phyloP scores from a whole-genome alignment of 371 early-diverging fungal species.

The Syncephalastrum monosporum region DNA sequence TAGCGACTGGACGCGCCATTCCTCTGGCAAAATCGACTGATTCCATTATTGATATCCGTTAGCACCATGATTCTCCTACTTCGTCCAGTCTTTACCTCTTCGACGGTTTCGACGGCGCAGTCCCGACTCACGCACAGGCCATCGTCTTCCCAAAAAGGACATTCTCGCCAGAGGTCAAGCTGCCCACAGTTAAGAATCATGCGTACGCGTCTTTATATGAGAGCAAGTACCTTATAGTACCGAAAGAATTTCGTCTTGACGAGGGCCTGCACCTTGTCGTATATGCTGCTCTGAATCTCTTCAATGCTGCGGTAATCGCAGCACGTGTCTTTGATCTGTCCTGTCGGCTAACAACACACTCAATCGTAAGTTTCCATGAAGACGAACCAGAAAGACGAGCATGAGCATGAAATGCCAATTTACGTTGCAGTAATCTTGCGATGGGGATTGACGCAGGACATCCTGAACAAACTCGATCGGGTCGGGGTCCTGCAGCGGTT shows the following conservation, averaged over 20 bases:
- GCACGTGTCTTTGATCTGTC: slow-evolving; percentile 76
- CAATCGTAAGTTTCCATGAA: neutral
- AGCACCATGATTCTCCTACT: slow-evolving; percentile 1
- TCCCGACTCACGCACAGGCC: slow-evolving; percentile 82
- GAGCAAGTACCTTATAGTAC: slow-evolving; percentile 72
- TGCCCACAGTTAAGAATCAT: slow-evolving; percentile 21
- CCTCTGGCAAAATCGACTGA: slow-evolving; percentile 38
- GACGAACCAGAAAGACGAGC: neutral
- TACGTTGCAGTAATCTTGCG: slow-evolving; percentile 48
- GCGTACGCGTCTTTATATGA: neutral
- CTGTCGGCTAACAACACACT: slow-evolving; percentile 54
- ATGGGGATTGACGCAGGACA: slow-evolving; percentile 19
- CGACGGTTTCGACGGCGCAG: slow-evolving; percentile 84
- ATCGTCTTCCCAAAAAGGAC: slow-evolving; percentile 90
- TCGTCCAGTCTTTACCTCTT: slow-evolving; percentile 51
- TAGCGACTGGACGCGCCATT: slow-evolving; percentile 55
- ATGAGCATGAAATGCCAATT: slow-evolving; percentile 5
- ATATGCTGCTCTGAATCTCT: slow-evolving; percentile 67
- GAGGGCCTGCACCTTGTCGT: slow-evolving; percentile 64
- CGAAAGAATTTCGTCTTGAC: slow-evolving; percentile 85
- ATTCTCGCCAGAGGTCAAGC: slow-evolving; percentile 88
- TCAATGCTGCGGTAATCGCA: slow-evolving; percentile 85
- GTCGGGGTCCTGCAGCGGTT: slow-evolving; percentile 25
- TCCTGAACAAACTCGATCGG: slow-evolving; percentile 37
- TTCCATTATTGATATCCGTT: neutral